phyloP scores from a whole-genome alignment of 83 land plant genomes.

The Isoetes engelmannii region DNA sequence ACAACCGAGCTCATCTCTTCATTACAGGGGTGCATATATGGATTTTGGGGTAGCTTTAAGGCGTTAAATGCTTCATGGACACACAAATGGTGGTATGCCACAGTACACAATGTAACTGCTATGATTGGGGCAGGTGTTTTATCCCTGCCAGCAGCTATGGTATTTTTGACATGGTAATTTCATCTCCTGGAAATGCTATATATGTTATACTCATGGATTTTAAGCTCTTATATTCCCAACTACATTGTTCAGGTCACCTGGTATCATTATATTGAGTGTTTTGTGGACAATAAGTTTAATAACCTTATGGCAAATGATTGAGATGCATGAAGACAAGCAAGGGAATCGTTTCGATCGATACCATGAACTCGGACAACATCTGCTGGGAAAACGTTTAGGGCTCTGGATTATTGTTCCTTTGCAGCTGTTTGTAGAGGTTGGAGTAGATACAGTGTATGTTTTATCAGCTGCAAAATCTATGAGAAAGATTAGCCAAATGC shows the following conservation, averaged over 20 bases:
- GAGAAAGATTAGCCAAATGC: too few relatives aligned
- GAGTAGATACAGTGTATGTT: too few relatives aligned
- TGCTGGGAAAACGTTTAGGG: background rate
- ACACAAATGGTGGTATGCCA: background rate
- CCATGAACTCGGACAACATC: background rate
- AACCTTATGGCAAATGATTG: background rate
- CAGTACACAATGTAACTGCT: background rate
- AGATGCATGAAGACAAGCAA: background rate
- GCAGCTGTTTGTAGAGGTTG: too few relatives aligned
- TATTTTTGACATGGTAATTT: background rate
- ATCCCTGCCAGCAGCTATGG: background rate
- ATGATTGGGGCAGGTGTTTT: background rate
- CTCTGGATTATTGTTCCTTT: background rate
- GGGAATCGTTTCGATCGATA: background rate
- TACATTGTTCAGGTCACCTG: background rate
- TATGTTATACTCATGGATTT: background rate
- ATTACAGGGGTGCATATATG: too few relatives aligned
- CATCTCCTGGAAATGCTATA: background rate
- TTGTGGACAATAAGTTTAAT: background rate
- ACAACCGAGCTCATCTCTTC: too few relatives aligned
- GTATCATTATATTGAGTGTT: background rate
- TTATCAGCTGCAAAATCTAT: too few relatives aligned
- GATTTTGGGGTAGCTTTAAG: background rate
- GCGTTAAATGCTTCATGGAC: background rate
- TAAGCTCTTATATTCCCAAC: too few relatives aligned